Base-by-base conservation (phyloP, 2,329 filamentous ascomycete genomes). In the Xylariaceae sp. region DNA sequence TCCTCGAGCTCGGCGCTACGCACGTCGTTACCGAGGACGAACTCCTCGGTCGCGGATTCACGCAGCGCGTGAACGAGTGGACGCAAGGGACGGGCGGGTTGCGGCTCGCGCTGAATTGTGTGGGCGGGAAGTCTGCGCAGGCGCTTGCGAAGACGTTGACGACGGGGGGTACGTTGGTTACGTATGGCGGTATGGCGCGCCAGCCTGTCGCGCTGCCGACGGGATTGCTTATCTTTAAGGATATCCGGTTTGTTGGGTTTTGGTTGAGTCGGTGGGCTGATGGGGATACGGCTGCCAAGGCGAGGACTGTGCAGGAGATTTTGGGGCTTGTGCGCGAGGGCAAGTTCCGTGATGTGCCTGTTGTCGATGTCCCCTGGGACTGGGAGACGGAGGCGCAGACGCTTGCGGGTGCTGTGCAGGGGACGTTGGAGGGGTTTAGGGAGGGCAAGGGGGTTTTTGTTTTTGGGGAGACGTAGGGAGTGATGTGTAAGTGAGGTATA, bases 201-300 rank as follows among this genome's bases (percentile, higher is more conserved):
- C 88, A 96, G 77, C 92, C 93, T 0, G 82, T 97, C 30, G 80
- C 82, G 5, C 76, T 97, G 62, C 91, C 93, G 0, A 89, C 92
- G 0, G 89, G 89, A 0, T 79, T 95, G 66, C 78, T 97, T 61
- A 99, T 99, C 68, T 99, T 99, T 78, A 94, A 93, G 74, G 86
- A 97, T 67, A 81, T 97, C 55, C 82, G 84, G 55, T 96, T 97
- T 70, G 83, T 90, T 62, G 95, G 94, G 3, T 99, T 97, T 75
- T 99, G 94, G 94, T 86, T 97, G 23, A 94, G 89, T 71, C 85
- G 82, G 61, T 97, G 94, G 93, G 90, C 89, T 52, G 87, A 92
- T 71, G 77, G 81, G 63, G 82, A 97, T 67, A 83, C 86, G 0
- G 79, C 81, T 4, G 86, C 88, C 61, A 95, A 95, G 78, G 83